These are phyloP conservation scores for Colletotrichum cuscutae DNA, from an alignment of 2,329 filamentous ascomycete genomes.

Conservation along the genomic window DNA sequence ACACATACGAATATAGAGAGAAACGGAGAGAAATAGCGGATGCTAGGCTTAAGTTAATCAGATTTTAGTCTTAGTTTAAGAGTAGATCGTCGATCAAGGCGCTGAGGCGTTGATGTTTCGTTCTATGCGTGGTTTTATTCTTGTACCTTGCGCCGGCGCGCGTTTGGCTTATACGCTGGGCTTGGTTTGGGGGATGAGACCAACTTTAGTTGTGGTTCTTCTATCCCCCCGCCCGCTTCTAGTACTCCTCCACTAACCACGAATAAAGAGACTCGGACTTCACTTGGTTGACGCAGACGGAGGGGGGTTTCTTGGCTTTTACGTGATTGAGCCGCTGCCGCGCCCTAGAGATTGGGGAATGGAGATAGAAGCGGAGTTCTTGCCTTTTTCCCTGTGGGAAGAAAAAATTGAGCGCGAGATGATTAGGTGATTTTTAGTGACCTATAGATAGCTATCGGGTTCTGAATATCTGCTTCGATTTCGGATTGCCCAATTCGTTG, in stretches of 20 bases:
- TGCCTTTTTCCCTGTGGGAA: background rate
- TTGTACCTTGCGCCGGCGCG: background rate
- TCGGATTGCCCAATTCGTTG: background rate
- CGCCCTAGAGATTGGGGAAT: background rate
- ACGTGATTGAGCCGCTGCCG: background rate
- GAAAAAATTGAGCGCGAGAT: background rate
- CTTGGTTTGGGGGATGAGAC: background rate
- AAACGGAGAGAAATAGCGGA: background rate
- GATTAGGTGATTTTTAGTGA: background rate
- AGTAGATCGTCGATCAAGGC: background rate
- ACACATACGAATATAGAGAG: background rate
- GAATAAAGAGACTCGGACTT: background rate
- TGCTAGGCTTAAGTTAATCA: background rate
- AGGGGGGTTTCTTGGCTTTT: background rate
- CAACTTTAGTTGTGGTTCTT: background rate
- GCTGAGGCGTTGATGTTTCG: background rate
- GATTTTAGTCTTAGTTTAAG: background rate
- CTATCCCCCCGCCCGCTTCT: background rate
- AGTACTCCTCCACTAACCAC: background rate
- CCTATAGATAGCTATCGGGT: background rate
- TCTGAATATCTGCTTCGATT: background rate
- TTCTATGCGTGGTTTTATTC: background rate
- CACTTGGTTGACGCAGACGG: background rate
- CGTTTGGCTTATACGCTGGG: background rate
- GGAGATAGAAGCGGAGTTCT: background rate